Percentiles rank a stretch among this genome's conserved stretches.
Evolutionary conservation across 805 yeast species (phyloP).

Genomic region (Candida cerambycidarum): DNA sequence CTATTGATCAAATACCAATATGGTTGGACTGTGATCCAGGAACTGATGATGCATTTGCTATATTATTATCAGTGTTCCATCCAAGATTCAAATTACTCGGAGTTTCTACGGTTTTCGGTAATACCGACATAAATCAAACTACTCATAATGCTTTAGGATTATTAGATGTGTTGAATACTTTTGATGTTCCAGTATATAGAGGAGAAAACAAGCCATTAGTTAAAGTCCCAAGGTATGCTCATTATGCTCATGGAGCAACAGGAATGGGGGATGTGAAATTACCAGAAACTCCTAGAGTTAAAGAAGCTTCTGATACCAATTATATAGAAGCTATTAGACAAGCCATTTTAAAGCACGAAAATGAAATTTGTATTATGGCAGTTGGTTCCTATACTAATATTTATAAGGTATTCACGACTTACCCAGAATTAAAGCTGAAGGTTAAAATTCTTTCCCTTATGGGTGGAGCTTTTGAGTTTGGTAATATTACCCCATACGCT

Average conservation of each 20-base stretch:
- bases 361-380: conserved; percentile 60
- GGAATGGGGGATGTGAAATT: conserved; percentile 77
- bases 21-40: conserved; percentile 96
- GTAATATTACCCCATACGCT: conserved; percentile 53
- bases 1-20: conserved; percentile 46
- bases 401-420: conserved; percentile 50
- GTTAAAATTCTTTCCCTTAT: conserved; percentile 62
- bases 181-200: conserved; percentile 61
- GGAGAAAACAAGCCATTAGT: conserved; percentile 63
- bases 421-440: conserved; percentile 53
- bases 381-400: conserved; percentile 80
- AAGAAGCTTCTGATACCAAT: conserved; percentile 20
- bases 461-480: conserved; percentile 69
- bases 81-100: conserved; percentile 63
- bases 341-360: conserved; percentile 45
- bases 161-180: conserved; percentile 54
- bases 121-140: conserved; percentile 61
- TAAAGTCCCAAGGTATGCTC: conserved; percentile 51
- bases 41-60: conserved; percentile 82
- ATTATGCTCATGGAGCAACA: conserved; percentile 66
- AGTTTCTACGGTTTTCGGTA: conserved; percentile 75
- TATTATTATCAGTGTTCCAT: conserved; percentile 59
- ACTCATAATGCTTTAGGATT: conserved; percentile 68
- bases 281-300: conserved; percentile 48
- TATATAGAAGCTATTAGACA: conserved; percentile 38